phyloP scores from a whole-genome alignment of 73 alveolate genomes.

The Paramecium sexaurelia region DNA sequence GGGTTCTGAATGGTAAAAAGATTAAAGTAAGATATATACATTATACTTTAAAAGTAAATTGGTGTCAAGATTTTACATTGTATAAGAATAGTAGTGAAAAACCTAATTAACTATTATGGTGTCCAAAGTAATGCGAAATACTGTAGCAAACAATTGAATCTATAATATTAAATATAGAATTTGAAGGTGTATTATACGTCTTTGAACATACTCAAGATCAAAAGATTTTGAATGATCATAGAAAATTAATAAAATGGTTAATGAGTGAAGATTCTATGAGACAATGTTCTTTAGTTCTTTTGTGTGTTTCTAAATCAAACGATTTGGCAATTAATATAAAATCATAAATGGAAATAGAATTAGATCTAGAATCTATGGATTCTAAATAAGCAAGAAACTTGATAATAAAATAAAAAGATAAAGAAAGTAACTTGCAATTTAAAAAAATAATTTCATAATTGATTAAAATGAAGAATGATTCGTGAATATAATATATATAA shows the following conservation, averaged over 20 bases:
- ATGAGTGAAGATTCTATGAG: slow-evolving; percentile 51
- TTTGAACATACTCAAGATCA: not conserved
- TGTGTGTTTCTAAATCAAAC: not conserved
- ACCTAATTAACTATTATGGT: slow-evolving; percentile 27
- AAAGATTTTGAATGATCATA: not conserved
- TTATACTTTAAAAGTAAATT: not conserved
- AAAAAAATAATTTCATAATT: not conserved
- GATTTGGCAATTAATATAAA: not conserved
- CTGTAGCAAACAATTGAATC: not conserved
- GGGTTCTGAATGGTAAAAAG: slow-evolving; percentile 27
- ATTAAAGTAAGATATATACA: not conserved
- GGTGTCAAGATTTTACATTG: not conserved
- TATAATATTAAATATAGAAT: not conserved
- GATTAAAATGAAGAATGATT: slow-evolving; percentile 33
- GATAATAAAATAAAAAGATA: not conserved
- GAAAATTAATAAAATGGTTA: slow-evolving; percentile 18
- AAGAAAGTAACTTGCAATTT: not conserved
- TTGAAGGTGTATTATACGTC: slow-evolving; percentile 3
- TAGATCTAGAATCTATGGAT: slow-evolving; percentile 43
- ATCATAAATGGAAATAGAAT: not conserved
- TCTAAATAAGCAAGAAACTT: slow-evolving; percentile 48
- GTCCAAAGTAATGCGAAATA: not conserved
- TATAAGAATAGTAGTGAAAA: not conserved
- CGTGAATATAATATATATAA: not conserved
- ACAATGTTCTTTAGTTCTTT: not conserved